Percentiles rank a stretch among this genome's conserved stretches.
Evolutionary conservation across 768 basidiomycete species (phyloP).

Genomic region (Lentinula edodes): DNA sequence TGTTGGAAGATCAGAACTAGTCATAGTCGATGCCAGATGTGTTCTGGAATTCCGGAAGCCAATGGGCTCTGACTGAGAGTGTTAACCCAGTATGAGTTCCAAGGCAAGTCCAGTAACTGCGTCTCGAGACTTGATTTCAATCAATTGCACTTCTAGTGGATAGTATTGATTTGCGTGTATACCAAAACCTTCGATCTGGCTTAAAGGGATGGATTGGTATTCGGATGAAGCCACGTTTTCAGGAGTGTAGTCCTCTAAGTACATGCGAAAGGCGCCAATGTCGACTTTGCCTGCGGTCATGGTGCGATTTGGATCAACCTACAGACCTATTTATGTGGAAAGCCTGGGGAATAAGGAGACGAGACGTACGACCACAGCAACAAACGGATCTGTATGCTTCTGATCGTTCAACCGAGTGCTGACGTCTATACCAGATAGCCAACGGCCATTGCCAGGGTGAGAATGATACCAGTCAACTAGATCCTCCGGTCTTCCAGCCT

Average conservation of each 20-base stretch:
- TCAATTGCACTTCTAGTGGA: constrained; percentile 88
- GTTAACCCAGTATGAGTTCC: constrained; percentile 99
- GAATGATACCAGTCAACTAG: constrained; percentile 98
- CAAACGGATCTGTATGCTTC: constrained; percentile 91
- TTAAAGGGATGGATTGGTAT: constrained; percentile 94
- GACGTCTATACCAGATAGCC: constrained; percentile 98
- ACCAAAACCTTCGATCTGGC: constrained; percentile 98
- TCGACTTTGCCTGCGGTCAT: constrained; percentile 98
- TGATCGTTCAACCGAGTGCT: constrained; percentile 96
- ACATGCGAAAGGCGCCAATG: constrained; percentile 97
- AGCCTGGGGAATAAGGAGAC: background rate
- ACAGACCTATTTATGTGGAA: background rate
- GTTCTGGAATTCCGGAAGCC: constrained; percentile 56
- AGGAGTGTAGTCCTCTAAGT: constrained; percentile 92
- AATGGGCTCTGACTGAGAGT: constrained; percentile 94
- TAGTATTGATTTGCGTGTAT: constrained; percentile 98
- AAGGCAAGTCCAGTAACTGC: constrained; percentile 81
- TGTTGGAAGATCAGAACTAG: constrained; percentile 23
- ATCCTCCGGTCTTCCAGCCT: constrained; percentile 84
- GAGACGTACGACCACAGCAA: constrained; percentile 84
- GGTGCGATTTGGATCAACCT: constrained; percentile 98
- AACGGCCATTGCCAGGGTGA: constrained; percentile 98
- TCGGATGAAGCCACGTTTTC: constrained; percentile 65
- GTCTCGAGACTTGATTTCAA: constrained; percentile 91
- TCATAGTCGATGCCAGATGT: constrained; percentile 15